Evolutionary conservation across 805 yeast species (phyloP).

Genomic region (Ogataea populi-albae): DNA sequence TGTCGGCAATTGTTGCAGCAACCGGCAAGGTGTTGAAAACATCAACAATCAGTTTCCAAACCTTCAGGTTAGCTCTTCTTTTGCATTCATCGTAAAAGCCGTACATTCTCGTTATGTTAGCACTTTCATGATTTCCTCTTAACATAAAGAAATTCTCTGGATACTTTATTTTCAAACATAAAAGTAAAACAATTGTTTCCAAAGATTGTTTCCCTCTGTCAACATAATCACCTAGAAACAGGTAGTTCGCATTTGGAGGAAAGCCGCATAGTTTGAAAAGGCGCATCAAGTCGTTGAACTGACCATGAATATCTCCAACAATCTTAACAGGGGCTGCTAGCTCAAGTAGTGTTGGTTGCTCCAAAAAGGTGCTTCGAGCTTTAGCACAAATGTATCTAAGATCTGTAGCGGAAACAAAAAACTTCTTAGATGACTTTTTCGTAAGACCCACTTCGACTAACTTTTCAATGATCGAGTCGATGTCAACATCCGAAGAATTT

Average conservation of each 20-base stretch:
- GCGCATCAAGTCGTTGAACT: conserved; percentile 50
- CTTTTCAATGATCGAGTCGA: conserved; percentile 63
- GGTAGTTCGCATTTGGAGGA: conserved; percentile 55
- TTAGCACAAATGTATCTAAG: conserved; percentile 55
- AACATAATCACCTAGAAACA: conserved; percentile 58
- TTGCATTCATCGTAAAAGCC: conserved; percentile 64
- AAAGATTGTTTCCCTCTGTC: conserved; percentile 58
- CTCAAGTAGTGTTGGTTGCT: conserved; percentile 63
- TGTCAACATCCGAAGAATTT: conserved; percentile 34
- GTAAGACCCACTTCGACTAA: conserved; percentile 51
- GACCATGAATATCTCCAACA: conserved; percentile 82
- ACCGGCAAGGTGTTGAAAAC: conserved; percentile 58
- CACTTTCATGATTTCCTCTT: conserved; percentile 59
- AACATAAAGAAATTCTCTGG: conserved; percentile 61
- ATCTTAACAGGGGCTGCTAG: conserved; percentile 77
- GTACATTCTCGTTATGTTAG: conserved; percentile 56
- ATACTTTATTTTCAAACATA: conserved; percentile 54
- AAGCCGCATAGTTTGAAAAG: conserved; percentile 58
- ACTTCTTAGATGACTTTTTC: conserved; percentile 41
- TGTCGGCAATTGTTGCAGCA: conserved; percentile 59
- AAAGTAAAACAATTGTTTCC: conserved; percentile 50
- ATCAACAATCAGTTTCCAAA: conserved; percentile 53
- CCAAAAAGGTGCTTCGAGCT: conserved; percentile 57
- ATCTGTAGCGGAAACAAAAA: conserved; percentile 51
- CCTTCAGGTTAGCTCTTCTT: conserved; percentile 43